Conservation (phyloP, 441 rosid species). For the Erysimum pusillum region DNA sequence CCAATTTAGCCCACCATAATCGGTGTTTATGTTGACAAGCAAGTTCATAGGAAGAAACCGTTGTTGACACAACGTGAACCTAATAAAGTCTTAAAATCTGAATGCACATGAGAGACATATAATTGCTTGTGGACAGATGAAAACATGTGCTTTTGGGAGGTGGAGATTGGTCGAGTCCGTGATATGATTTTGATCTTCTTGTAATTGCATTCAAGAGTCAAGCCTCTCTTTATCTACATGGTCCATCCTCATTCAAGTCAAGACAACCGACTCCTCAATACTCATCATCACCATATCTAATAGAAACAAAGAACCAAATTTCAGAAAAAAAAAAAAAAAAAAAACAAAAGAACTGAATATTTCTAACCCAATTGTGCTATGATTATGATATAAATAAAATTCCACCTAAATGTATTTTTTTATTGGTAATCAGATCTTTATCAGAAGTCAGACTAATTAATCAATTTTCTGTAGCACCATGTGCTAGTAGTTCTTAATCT, state of each 20-base stretch:
- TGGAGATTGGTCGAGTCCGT: constrained; percentile 44
- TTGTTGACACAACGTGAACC: background rate
- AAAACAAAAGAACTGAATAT: background rate
- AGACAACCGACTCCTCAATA: constrained; percentile 38
- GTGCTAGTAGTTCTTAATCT: constrained; percentile 4
- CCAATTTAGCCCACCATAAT: background rate
- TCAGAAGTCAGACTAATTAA: background rate
- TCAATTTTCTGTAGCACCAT: background rate
- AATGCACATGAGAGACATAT: background rate
- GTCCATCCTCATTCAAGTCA: constrained; percentile 43
- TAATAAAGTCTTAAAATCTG: background rate
- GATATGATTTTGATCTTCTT: constrained; percentile 33
- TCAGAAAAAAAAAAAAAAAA: too few species aligned
- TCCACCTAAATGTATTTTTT: background rate
- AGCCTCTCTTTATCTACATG: constrained; percentile 42
- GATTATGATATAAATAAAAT: background rate
- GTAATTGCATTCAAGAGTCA: constrained; percentile 34
- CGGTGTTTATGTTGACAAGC: background rate
- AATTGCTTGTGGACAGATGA: background rate
- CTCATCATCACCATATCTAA: background rate
- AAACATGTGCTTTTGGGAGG: constrained; percentile 38
- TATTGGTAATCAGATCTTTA: background rate
- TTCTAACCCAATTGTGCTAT: background rate
- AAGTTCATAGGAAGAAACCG: background rate
- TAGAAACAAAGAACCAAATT: background rate